Evolutionary conservation across 2,329 filamentous ascomycete species (phyloP), one percentile per base, ranked within the genome.

Genomic region (Magnaporthiopsis incrustans): DNA sequence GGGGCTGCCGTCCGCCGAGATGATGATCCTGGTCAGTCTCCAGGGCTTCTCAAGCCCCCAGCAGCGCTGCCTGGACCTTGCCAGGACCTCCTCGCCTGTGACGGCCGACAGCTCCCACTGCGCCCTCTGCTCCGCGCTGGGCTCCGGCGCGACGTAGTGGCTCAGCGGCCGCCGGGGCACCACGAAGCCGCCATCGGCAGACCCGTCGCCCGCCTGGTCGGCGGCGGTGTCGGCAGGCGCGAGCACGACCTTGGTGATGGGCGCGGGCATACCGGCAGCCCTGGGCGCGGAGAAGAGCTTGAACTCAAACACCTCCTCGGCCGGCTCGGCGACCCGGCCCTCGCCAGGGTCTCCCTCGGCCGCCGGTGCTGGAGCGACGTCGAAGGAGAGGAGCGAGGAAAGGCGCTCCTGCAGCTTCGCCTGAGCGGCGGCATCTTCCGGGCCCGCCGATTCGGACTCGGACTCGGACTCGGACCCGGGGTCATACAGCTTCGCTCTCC

Each of bases 11-110:
- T 5, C 74, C 22, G 71, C 72, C n/a, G 69, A 73, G n/a, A 77
- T 69, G 1, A 69, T 72, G 38, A 85, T 74, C 35, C 73, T 76
- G 4, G 74, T 78, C 18, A 87, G 83, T 64, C 79, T 79, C 86
- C 86, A 88, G 1, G 85, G 84, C 68, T 84, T 77, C 71, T 87
- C 84, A 57, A 84, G 72, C 0, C 85, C 85, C 84, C 84, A 87
- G 8, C 77, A 77, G 63, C 79, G 75, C 68, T 71, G 73, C 59
- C 69, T 70, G n/a, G 79, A 79, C 66, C 77, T 74, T 27, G 69
- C 69, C 2, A 82, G 62, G 18, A 89, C 72, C 18, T 83, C 79
- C n/a, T 82, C 80, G 7, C 79, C 81, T 35, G 73, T 80, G 14
- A 88, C 73, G 3, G 85, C 82, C 3, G 78, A 76, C n/a, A 68